phyloP scores from a whole-genome alignment of 352 stramenopile species.

The Phytophthora constricta region DNA sequence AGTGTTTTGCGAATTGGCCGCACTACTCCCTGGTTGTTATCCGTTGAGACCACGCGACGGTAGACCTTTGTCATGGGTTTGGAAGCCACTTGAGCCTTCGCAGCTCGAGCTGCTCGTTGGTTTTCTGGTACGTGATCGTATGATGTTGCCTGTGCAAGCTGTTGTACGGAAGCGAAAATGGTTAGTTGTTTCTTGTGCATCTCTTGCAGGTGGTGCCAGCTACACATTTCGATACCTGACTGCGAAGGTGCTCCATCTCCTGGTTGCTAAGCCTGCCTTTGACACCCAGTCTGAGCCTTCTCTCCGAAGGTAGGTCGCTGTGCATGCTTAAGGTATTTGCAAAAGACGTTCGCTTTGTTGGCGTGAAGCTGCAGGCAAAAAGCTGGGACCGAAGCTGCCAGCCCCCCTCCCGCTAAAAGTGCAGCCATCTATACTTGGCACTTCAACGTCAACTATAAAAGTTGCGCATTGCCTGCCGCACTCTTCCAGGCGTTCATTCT shows the following conservation, averaged over 20 bases:
- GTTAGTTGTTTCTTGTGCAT: not conserved
- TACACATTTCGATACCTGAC: constrained; percentile 7
- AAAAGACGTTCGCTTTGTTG: not conserved
- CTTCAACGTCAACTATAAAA: constrained; percentile 31
- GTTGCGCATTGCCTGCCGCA: constrained; percentile 1
- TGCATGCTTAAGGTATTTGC: constrained; percentile 3
- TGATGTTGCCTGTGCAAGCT: constrained; percentile 64
- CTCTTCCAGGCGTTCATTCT: too few species aligned
- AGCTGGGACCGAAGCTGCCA: too few species aligned
- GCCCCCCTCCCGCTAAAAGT: too few species aligned
- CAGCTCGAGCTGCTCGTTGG: constrained; percentile 13
- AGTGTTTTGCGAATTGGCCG: constrained; percentile 58
- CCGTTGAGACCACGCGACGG: constrained; percentile 34
- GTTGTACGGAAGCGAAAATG: not conserved
- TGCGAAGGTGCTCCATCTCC: constrained; percentile 71
- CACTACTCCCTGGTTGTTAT: constrained; percentile 8
- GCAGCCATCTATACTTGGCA: constrained; percentile 35
- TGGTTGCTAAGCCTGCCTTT: constrained; percentile 69
- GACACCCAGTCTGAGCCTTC: constrained; percentile 39
- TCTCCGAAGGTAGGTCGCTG: constrained; percentile 4
- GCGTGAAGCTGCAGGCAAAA: not conserved
- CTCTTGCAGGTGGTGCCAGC: too few species aligned
- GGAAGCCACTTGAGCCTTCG: constrained; percentile 15
- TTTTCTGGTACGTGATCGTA: constrained; percentile 59
- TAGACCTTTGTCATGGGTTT: constrained; percentile 76